These are phyloP conservation scores for Tolypocladium tundrense DNA, from an alignment of 2,329 filamentous ascomycete genomes.

Conservation along the genomic window DNA sequence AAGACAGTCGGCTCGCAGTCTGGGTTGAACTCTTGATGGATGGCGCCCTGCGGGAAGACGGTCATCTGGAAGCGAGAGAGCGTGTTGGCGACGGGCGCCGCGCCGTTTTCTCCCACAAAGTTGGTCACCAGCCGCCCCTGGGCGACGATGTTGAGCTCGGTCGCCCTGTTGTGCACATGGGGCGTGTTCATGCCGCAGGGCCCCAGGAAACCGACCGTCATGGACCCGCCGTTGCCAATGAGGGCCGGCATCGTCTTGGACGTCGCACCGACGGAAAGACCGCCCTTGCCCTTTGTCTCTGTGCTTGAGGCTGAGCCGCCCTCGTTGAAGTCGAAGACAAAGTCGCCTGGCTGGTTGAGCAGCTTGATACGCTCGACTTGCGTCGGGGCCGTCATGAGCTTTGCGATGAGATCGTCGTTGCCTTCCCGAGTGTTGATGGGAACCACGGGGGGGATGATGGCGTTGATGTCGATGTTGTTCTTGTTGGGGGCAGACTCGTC, in stretches of 20 bases:
- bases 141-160: constrained; percentile 37
- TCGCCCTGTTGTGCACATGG: constrained; percentile 35
- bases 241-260: constrained; percentile 40
- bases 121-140: constrained; percentile 32
- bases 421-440: constrained; percentile 16
- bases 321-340: constrained; percentile 31
- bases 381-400: constrained; percentile 18
- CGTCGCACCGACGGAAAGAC: constrained; percentile 27
- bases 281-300: constrained; percentile 21
- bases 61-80: constrained; percentile 31
- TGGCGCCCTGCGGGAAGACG: constrained; percentile 37
- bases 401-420: constrained; percentile 15
- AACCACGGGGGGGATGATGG: constrained; percentile 15
- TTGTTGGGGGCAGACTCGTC: not conserved
- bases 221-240: constrained; percentile 33
- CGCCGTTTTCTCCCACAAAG: constrained; percentile 33
- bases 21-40: constrained; percentile 42
- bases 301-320: constrained; percentile 6
- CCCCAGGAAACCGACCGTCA: constrained; percentile 38
- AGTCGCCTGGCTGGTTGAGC: constrained; percentile 24
- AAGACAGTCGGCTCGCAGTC: constrained; percentile 36
- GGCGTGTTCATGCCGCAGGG: constrained; percentile 41
- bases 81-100: constrained; percentile 24
- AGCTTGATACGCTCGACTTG: constrained; percentile 20
- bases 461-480: constrained; percentile 6